Base-by-base conservation (phyloP, 139 green algal species). In the Pseudopediastrum boryanum region DNA sequence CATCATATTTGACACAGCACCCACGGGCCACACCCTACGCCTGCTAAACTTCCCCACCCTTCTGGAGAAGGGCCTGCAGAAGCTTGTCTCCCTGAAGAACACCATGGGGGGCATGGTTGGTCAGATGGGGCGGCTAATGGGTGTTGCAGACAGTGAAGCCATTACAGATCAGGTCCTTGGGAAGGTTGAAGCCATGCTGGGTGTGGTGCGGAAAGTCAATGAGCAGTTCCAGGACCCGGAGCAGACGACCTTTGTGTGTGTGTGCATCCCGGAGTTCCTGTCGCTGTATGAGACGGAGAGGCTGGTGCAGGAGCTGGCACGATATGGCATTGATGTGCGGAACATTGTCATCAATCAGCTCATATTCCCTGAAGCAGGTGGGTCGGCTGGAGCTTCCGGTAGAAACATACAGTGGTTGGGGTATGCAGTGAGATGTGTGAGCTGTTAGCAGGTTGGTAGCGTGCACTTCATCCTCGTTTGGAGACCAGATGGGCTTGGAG, bases 331-430 rank as follows among this genome's bases (percentile, higher is more conserved):
- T 25, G 96, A 99, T 86, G 89, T 81, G 51, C 91, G 89, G 73
- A 98, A 98, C 86, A 96, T 99, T 44, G 87, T 99, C 35, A 97
- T 99, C 88, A 99, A 99, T 80, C 96, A 99, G 68, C 86, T 98
- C 52, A 94, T 98, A 35, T 98, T 92, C 74, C 86, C 86, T 12
- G 92, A 93, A 71, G 85, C 86, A 79, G 85, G 87, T 88, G 61
- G 56, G 83, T 61, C 23, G 50, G 50, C 1, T 25, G 25, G 50
- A 29, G 50, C 25, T 25, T 29, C 1, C 50, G 23, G 1, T 25
- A 61, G 50, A 23, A 61, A 61, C 50, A 61, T 23, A 23, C 23
- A n/a, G n/a, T n/a, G n/a, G n/a, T n/a, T n/a, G n/a, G n/a, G n/a
- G n/a, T n/a, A n/a, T n/a, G n/a, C n/a, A n/a, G n/a, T n/a, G n/a